Conservation (phyloP, 2,329 filamentous ascomycete species). For the Septoria petroselini region DNA sequence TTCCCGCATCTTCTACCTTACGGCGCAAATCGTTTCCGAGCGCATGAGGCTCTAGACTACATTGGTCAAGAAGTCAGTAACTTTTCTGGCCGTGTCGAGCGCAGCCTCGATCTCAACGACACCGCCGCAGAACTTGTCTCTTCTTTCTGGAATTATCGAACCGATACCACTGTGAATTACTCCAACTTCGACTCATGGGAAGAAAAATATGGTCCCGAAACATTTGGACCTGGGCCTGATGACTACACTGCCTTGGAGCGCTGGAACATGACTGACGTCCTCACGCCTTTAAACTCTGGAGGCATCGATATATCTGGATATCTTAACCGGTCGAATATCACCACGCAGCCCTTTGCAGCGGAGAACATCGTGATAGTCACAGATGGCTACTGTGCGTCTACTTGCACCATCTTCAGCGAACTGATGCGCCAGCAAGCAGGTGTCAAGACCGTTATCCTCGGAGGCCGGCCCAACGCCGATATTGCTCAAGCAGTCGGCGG, state of each 20-base stretch:
- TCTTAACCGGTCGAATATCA: slow-evolving; percentile 47
- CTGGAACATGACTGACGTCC: slow-evolving; percentile 50
- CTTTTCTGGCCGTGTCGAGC: slow-evolving; percentile 35
- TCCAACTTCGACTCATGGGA: slow-evolving; percentile 49
- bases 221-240: slow-evolving; percentile 46
- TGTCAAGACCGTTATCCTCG: slow-evolving; percentile 44
- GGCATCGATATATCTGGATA: slow-evolving; percentile 50
- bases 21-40: slow-evolving; percentile 52
- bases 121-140: slow-evolving; percentile 44
- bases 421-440: slow-evolving; percentile 46
- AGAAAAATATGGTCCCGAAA: slow-evolving; percentile 48
- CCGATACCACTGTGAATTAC: slow-evolving; percentile 48
- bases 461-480: slow-evolving; percentile 42
- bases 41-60: slow-evolving; percentile 48
- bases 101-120: slow-evolving; percentile 32
- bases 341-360: slow-evolving; percentile 52
- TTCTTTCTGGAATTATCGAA: slow-evolving; percentile 48
- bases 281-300: slow-evolving; percentile 37
- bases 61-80: slow-evolving; percentile 45
- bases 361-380: slow-evolving; percentile 56
- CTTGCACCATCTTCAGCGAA: slow-evolving; percentile 49
- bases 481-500: slow-evolving; percentile 48
- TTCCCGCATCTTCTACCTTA: slow-evolving; percentile 53
- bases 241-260: slow-evolving; percentile 57
- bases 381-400: slow-evolving; percentile 48